phyloP scores from a whole-genome alignment of 1,284 basidiomycete species.

The Salmacisia buchloeana region DNA sequence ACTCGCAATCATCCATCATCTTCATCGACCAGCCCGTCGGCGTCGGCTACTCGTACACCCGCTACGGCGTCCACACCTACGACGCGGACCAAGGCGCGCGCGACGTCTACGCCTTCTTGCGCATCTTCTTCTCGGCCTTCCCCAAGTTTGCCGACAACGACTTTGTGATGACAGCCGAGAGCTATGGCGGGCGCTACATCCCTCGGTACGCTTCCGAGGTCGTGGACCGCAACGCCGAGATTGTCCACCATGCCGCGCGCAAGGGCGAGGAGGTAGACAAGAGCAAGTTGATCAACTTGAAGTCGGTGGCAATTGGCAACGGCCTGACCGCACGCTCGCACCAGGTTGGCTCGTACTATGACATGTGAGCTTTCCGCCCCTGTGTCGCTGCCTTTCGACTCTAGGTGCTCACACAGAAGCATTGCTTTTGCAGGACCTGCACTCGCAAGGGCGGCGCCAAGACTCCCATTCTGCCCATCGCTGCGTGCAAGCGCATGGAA shows the following conservation, averaged over 20 bases:
- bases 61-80: slow-evolving; percentile 57
- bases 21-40: slow-evolving; percentile 68
- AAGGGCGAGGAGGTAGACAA: slow-evolving; percentile 59
- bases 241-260: slow-evolving; percentile 52
- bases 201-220: slow-evolving; percentile 75
- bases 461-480: slow-evolving; percentile 27
- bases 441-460: slow-evolving; percentile 23
- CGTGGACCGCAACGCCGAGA: slow-evolving; percentile 65
- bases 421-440: slow-evolving; percentile 19
- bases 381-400: neutral
- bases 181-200: slow-evolving; percentile 65
- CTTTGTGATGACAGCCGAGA: slow-evolving; percentile 38
- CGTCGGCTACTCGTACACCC: slow-evolving; percentile 67
- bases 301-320: slow-evolving; percentile 71
- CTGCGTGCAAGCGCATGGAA: slow-evolving; percentile 25
- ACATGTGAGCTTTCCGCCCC: slow-evolving; percentile 19
- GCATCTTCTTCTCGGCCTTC: slow-evolving; percentile 51
- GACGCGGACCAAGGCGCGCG: slow-evolving; percentile 47
- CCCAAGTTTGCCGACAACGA: slow-evolving; percentile 40
- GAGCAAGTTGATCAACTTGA: slow-evolving; percentile 61
- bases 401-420: too few relatives aligned
- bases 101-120: slow-evolving; percentile 50
- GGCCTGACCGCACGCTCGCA: slow-evolving; percentile 53
- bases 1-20: slow-evolving; percentile 63
- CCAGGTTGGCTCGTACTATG: slow-evolving; percentile 33